Evolutionary conservation across 2,329 filamentous ascomycete genomes (phyloP).

Genomic region (Nemania bipapillata): DNA sequence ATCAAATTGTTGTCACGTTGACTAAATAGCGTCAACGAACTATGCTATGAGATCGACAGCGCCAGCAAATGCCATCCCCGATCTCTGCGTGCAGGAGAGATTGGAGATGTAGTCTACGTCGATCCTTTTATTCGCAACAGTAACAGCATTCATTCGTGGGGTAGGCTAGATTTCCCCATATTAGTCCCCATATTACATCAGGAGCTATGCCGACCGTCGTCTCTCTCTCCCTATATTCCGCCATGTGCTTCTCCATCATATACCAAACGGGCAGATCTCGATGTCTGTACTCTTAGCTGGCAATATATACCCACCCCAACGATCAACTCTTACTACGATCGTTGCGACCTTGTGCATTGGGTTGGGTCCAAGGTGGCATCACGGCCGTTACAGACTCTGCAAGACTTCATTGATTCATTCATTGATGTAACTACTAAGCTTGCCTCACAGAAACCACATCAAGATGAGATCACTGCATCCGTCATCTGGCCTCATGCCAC

Average conservation of each 20-base stretch:
- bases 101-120: slow-evolving; percentile 21
- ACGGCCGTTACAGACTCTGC: neutral
- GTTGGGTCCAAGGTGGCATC: neutral
- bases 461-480: slow-evolving; percentile 7
- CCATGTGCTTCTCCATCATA: no score
- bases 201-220: neutral
- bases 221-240: neutral
- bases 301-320: slow-evolving; percentile 3
- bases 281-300: slow-evolving; percentile 5
- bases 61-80: slow-evolving; percentile 17
- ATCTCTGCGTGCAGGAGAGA: neutral
- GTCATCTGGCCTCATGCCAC: neutral
- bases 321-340: neutral
- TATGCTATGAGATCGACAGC: slow-evolving; percentile 22
- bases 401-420: neutral
- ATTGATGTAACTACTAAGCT: slow-evolving; percentile 7
- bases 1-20: neutral
- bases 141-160: slow-evolving; percentile 5
- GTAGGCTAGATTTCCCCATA: slow-evolving; percentile 8
- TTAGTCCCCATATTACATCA: neutral
- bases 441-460: slow-evolving; percentile 11
- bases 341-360: neutral
- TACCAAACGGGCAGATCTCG: slow-evolving; percentile 11
- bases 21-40: slow-evolving; percentile 1
- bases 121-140: slow-evolving; percentile 21